Conservation (phyloP, 1,284 basidiomycete species). For the Abortiporus biennis region DNA sequence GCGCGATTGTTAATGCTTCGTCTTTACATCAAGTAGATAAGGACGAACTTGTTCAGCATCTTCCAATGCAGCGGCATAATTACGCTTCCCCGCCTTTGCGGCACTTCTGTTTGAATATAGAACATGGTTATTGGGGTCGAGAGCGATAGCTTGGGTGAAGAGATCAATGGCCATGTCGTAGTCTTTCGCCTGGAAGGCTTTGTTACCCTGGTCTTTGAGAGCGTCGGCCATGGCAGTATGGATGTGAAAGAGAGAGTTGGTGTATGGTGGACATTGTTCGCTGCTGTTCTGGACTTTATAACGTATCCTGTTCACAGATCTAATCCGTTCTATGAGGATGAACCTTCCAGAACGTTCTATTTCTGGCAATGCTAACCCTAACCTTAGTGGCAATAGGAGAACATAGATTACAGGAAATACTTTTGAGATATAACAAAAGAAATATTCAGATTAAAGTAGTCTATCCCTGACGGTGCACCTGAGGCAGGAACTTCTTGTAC, state of each 20-base stretch:
- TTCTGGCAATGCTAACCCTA: constrained; percentile 10
- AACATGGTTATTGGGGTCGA: constrained; percentile 84
- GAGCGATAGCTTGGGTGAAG: constrained; percentile 83
- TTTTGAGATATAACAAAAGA: no score
- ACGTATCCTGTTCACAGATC: background rate
- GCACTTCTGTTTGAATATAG: constrained; percentile 94
- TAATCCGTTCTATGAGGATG: constrained; percentile 3
- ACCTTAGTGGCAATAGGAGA: background rate
- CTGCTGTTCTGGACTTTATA: background rate
- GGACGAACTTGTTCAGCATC: constrained; percentile 82
- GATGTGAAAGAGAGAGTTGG: constrained; percentile 1
- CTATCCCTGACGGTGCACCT: background rate
- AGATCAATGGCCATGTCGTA: constrained; percentile 85
- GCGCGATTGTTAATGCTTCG: no score
- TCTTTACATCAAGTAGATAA: constrained; percentile 1
- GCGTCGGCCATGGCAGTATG: constrained; percentile 34
- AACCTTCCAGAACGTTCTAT: constrained; percentile 13
- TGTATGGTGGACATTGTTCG: background rate
- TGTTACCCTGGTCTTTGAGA: constrained; percentile 93
- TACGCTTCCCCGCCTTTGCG: constrained; percentile 78
- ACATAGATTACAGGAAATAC: background rate
- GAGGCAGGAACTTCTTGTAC: constrained; percentile 14
- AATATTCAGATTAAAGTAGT: no score
- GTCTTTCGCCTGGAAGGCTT: constrained; percentile 91
- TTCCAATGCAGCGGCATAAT: constrained; percentile 73